Conservation (phyloP, 345 rosid species). For the Salix exigua region DNA sequence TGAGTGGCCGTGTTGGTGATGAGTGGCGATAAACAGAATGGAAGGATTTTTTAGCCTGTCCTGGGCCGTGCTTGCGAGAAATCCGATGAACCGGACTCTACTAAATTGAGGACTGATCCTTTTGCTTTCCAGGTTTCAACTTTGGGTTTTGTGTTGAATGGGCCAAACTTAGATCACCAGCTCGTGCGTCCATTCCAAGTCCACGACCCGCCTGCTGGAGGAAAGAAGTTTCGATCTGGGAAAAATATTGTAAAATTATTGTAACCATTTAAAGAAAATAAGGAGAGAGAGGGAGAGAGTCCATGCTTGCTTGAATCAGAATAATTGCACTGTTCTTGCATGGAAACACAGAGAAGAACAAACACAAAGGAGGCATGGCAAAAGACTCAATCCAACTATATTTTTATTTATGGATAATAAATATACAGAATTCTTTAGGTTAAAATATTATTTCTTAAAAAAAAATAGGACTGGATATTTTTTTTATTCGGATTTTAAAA, state of each 20-base stretch:
- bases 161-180: not conserved
- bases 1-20: not conserved
- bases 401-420: too few relatives aligned
- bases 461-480: too few relatives aligned
- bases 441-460: too few relatives aligned
- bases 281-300: not conserved
- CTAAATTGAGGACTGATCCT: not conserved
- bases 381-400: too few relatives aligned
- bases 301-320: not conserved
- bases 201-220: not conserved
- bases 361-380: too few relatives aligned
- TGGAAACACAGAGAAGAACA: too few relatives aligned
- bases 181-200: not conserved
- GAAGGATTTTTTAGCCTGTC: not conserved
- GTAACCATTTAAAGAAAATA: too few relatives aligned
- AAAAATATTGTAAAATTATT: too few relatives aligned
- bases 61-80: not conserved
- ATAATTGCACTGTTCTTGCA: not conserved
- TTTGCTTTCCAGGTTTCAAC: not conserved
- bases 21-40: not conserved
- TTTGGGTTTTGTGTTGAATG: not conserved
- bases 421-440: too few relatives aligned
- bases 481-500: too few relatives aligned
- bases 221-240: not conserved
- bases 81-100: not conserved